A percentile compares a stretch with the other conserved stretches of the same genome.
Conservation (phyloP, 345 rosid genomes). For the Gossypioides kirkii region DNA sequence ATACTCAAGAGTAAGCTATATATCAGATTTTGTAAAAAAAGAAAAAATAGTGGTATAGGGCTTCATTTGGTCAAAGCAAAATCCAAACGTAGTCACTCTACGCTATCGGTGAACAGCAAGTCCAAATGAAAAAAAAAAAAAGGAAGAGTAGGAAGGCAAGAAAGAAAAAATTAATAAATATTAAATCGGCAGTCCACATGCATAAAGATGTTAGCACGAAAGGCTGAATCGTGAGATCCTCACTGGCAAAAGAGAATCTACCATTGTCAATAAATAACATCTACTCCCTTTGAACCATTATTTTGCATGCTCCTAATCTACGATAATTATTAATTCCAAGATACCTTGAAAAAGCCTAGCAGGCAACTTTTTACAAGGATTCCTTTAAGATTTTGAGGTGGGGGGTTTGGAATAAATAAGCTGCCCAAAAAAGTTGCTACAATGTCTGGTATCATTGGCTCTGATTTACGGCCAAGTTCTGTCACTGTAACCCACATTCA, state of each 20-base stretch:
- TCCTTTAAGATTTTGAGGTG: neutral
- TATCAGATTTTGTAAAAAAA: too few species aligned
- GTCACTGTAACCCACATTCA: slow-evolving; percentile 14
- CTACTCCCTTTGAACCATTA: neutral
- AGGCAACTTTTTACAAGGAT: neutral
- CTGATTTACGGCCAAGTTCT: slow-evolving; percentile 1
- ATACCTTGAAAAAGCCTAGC: neutral
- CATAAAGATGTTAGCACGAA: neutral
- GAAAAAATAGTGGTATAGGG: too few species aligned
- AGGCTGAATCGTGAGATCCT: neutral
- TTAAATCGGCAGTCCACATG: neutral
- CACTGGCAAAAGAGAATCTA: neutral
- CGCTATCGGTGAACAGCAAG: too few species aligned
- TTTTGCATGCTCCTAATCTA: neutral
- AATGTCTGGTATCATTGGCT: neutral
- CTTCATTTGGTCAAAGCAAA: too few species aligned
- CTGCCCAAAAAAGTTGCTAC: slow-evolving; percentile 16
- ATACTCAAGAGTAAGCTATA: too few species aligned
- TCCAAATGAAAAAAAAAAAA: too few species aligned
- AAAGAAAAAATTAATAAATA: too few species aligned
- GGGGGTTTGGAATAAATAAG: neutral
- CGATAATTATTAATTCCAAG: too few species aligned
- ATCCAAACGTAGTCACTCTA: too few species aligned
- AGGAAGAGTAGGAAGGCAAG: too few species aligned
- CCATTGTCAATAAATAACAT: neutral